phyloP scores from a whole-genome alignment of 2,329 filamentous ascomycete species.

The Colletotrichum musae region DNA sequence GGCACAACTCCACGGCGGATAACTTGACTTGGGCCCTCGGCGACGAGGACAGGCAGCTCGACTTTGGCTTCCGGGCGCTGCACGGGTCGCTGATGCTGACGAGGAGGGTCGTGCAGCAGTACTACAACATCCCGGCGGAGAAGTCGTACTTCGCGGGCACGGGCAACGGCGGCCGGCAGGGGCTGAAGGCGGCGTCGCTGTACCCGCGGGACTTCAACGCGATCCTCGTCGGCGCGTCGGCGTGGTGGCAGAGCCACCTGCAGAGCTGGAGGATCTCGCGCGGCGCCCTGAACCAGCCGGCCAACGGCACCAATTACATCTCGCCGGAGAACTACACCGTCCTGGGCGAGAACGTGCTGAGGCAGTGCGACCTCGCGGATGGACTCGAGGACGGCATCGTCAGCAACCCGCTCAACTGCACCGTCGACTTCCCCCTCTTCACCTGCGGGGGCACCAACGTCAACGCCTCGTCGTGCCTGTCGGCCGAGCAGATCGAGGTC shows the following conservation, averaged over 20 bases:
- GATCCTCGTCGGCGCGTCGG: conserved; percentile 63
- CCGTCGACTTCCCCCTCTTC: conserved; percentile 58
- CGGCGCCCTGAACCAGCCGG: conserved; percentile 64
- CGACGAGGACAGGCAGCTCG: conserved; percentile 51
- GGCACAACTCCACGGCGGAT: conserved; percentile 53
- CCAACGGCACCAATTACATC: conserved; percentile 60
- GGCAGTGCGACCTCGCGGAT: conserved; percentile 67
- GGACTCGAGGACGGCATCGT: conserved; percentile 66
- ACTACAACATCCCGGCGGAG: conserved; percentile 56
- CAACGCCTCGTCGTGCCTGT: conserved; percentile 56
- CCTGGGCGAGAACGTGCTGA: conserved; percentile 59
- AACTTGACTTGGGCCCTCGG: conserved; percentile 56
- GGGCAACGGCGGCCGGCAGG: conserved; percentile 66
- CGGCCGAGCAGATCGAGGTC: conserved; percentile 54
- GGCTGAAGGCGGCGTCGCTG: conserved; percentile 48
- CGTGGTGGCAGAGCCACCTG: conserved; percentile 66
- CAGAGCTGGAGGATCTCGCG: conserved; percentile 58
- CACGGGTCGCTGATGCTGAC: conserved; percentile 64
- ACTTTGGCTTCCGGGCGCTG: conserved; percentile 57
- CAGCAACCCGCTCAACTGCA: conserved; percentile 60
- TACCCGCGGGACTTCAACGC: conserved; percentile 61
- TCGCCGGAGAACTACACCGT: conserved; percentile 56
- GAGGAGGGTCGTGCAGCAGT: conserved; percentile 62
- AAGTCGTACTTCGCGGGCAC: conserved; percentile 64
- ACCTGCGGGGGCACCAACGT: conserved; percentile 51